Percentiles rank a stretch among this genome's conserved stretches.
phyloP scores from a whole-genome alignment of 352 stramenopile species.

The Phytophthora citrophthora region DNA sequence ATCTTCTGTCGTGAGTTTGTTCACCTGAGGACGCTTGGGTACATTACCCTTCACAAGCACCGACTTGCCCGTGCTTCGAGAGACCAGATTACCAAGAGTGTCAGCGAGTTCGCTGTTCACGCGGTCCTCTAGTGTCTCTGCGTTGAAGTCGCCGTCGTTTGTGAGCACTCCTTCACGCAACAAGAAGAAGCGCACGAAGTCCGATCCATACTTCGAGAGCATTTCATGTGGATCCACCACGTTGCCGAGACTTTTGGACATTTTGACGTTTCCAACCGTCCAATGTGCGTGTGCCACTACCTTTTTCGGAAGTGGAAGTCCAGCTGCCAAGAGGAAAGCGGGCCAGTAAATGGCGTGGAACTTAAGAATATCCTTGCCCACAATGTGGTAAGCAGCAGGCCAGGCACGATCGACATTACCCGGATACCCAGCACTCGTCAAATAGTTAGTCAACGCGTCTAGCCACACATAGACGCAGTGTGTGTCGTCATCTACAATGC shows the following conservation, averaged over 20 bases:
- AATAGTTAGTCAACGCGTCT: constrained; percentile 99
- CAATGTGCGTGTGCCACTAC: constrained; percentile 98
- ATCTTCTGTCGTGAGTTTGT: constrained; percentile 53
- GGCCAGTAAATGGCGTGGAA: constrained; percentile 99
- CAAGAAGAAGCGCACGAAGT: constrained; percentile 95
- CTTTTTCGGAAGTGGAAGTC: constrained; percentile 92
- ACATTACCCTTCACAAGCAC: constrained; percentile 63
- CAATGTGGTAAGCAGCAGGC: constrained; percentile 89
- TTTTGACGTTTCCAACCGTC: constrained; percentile 99
- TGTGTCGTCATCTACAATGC: constrained; percentile 54
- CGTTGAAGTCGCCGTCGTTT: constrained; percentile 93
- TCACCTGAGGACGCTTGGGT: constrained; percentile 38
- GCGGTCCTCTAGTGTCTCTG: constrained; percentile 90
- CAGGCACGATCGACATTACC: constrained; percentile 44
- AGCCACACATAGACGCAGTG: constrained; percentile 99
- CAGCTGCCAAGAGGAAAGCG: constrained; percentile 94
- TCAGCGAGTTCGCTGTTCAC: constrained; percentile 96
- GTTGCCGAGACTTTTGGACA: constrained; percentile 99
- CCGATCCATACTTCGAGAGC: constrained; percentile 91
- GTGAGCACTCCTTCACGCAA: constrained; percentile 94
- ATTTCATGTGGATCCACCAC: constrained; percentile 96
- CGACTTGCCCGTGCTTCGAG: constrained; percentile 71
- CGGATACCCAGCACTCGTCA: constrained; percentile 96
- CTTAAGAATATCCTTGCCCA: constrained; percentile 99
- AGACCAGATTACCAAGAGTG: constrained; percentile 91